Percentiles rank a stretch among this genome's conserved stretches.
phyloP scores from a whole-genome alignment of 192 early-diverging fungal genomes.

The Coemansia sp. region DNA sequence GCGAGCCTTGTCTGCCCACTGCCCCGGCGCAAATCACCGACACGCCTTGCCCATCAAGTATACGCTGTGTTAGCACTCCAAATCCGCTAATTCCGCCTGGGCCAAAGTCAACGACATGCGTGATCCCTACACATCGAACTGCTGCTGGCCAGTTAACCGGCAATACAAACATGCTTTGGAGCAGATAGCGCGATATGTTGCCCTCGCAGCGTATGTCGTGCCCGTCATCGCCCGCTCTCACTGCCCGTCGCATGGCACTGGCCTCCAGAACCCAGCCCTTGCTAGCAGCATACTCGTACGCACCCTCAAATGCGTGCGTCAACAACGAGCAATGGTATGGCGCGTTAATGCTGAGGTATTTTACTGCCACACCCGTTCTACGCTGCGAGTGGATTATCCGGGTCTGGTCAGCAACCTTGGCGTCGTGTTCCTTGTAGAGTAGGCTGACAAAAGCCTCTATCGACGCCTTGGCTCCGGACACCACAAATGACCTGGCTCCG shows the following conservation, averaged over 20 bases:
- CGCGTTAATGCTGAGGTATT: constrained; percentile 82
- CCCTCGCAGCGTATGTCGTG: constrained; percentile 65
- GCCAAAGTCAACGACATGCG: constrained; percentile 94
- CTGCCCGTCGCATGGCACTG: constrained; percentile 47
- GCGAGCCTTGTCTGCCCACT: constrained; percentile 27
- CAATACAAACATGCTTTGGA: constrained; percentile 66
- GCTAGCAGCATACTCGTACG: constrained; percentile 1
- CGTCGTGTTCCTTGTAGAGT: constrained; percentile 10
- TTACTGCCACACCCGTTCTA: constrained; percentile 73
- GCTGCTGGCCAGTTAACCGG: constrained; percentile 62
- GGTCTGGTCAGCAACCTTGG: constrained; percentile 53
- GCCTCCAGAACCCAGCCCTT: constrained; percentile 36
- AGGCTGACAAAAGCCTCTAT: constrained; percentile 11
- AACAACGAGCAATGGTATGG: constrained; percentile 66
- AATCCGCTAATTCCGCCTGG: constrained; percentile 77
- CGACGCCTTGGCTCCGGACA: constrained; percentile 10
- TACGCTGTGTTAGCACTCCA: constrained; percentile 57
- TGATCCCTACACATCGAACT: constrained; percentile 59
- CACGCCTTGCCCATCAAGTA: constrained; percentile 85
- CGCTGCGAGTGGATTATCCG: constrained; percentile 74
- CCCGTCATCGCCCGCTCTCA: constrained; percentile 78
- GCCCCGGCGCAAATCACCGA: constrained; percentile 42
- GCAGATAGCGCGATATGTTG: constrained; percentile 65
- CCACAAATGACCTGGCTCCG: constrained; percentile 51
- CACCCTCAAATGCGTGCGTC: background rate